Evolutionary conservation across 805 yeast genomes (phyloP).

Genomic region (Suhomyces canberraensis): DNA sequence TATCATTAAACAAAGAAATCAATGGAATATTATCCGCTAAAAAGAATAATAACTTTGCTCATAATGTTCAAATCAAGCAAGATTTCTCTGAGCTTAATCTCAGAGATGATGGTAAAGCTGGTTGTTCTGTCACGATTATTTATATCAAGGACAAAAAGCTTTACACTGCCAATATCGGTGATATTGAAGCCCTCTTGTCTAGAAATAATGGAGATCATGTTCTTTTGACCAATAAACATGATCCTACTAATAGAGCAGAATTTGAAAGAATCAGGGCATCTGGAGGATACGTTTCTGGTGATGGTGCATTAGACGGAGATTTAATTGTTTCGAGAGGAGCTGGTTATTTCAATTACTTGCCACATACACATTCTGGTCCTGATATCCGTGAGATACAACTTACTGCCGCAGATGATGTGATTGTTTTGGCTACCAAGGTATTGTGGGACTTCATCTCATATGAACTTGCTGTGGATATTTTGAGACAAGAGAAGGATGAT

Average conservation of each 20-base stretch:
- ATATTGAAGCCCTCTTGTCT: conserved; percentile 76
- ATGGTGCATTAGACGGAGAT: conserved; percentile 81
- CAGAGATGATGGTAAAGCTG: conserved; percentile 68
- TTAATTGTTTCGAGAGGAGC: conserved; percentile 85
- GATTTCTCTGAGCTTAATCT: conserved; percentile 51
- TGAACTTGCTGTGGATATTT: conserved; percentile 87
- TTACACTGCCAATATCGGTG: conserved; percentile 89
- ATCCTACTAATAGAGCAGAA: conserved; percentile 73
- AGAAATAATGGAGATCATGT: conserved; percentile 76
- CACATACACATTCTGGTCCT: conserved; percentile 88
- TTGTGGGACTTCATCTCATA: conserved; percentile 82
- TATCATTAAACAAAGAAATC: conserved; percentile 77
- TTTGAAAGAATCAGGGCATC: conserved; percentile 85
- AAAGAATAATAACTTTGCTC: conserved; percentile 38
- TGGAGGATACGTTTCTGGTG: conserved; percentile 86
- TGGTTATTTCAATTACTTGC: conserved; percentile 81
- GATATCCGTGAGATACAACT: conserved; percentile 61
- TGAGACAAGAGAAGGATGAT: conserved; percentile 73
- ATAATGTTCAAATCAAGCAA: conserved; percentile 24
- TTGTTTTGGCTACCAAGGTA: conserved; percentile 78
- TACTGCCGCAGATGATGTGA: conserved; percentile 71
- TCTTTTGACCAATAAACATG: conserved; percentile 74
- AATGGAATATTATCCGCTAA: conserved; percentile 55
- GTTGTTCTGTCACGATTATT: conserved; percentile 80
- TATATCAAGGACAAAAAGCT: conserved; percentile 69